Conservation (phyloP, 2,329 filamentous ascomycete genomes). For the Fusarium incarnatum region DNA sequence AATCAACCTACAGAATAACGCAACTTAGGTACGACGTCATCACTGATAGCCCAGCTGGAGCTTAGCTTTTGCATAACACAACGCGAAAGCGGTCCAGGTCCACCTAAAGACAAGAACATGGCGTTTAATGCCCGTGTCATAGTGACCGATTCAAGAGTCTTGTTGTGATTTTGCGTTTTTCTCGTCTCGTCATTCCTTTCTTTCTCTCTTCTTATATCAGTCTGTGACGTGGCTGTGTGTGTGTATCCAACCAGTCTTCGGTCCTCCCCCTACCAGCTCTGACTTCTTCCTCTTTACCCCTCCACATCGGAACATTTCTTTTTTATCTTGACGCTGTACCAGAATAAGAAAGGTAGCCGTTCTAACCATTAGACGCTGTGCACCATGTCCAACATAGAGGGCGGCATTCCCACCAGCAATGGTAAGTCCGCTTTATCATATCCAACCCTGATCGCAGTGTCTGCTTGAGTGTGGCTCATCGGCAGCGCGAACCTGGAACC, state of each 20-base stretch:
- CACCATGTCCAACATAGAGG: conserved; percentile 36
- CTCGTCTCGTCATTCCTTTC: conserved; percentile 1
- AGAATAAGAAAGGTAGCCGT: neutral
- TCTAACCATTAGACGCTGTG: neutral
- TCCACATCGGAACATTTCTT: conserved; percentile 8
- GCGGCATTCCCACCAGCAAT: conserved; percentile 16
- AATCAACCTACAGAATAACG: neutral
- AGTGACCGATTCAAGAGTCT: conserved; percentile 21
- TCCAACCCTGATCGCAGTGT: neutral
- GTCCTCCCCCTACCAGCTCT: conserved; percentile 11
- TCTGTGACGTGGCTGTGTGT: conserved; percentile 34
- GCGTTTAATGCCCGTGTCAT: conserved; percentile 35
- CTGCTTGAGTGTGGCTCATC: neutral
- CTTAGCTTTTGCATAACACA: conserved; percentile 18
- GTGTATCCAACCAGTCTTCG: neutral
- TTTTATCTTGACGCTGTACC: conserved; percentile 1
- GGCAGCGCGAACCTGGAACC: neutral
- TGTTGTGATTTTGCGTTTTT: conserved; percentile 8
- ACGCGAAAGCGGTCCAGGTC: conserved; percentile 40
- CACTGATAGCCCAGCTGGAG: neutral
- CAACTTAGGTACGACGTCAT: conserved; percentile 32
- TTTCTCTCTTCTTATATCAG: neutral
- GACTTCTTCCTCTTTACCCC: conserved; percentile 10
- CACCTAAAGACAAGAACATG: conserved; percentile 37
- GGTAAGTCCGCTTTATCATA: conserved; percentile 34